Base-by-base conservation (phyloP, 2,329 filamentous ascomycete species). In the Xenosphaeropsis pyriputrescens region DNA sequence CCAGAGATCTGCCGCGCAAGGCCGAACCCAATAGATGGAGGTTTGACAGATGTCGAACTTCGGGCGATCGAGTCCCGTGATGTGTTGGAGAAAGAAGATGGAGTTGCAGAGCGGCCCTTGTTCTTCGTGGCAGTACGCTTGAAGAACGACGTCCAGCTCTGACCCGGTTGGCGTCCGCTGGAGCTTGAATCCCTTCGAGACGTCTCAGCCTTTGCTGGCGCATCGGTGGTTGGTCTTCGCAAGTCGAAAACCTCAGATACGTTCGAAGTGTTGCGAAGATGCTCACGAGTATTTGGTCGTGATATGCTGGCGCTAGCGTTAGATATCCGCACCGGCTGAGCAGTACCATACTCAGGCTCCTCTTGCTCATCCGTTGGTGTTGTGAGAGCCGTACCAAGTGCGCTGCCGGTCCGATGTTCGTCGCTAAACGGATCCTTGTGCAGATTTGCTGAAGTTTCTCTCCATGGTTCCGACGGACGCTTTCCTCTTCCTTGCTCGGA, bases 31-130 rank as follows among this genome's bases (percentile, higher is more conserved):
- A 65, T 48, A 17, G 67, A 56, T 39, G 70, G 66, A 35, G 65
- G 59, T 14, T 68, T 67, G 18, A 63, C 61, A 38, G 62, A 52
- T 52, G 58, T 40, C 75, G 63, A 45, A 63, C 67, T 43, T 69
- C 67, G 61, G 17, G 50, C 22, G 41, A 94, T 89, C 13, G 88
- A 93, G 51, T 94, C 88, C 45, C 86, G 73, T 1, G 88, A 94
- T 0, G 85, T 84, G 51, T 94, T 94, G 4, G 85, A 86, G 54
- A 93, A 91, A n/a, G 88, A 86, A 0, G 84, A 81, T 3, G 80
- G 70, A 2, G 53, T 66, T 44, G 54, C 70, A 58, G 53, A 62
- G 53, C 57, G 74, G 58, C 13, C 18, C 61, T 70, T 64, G 56
- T 64, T 66, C 65, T 72, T 64, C 60, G 64, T 50, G 63, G 60